Evolutionary conservation across 2,329 filamentous ascomycete species (phyloP).

Genomic region (Talaromyces sp.): DNA sequence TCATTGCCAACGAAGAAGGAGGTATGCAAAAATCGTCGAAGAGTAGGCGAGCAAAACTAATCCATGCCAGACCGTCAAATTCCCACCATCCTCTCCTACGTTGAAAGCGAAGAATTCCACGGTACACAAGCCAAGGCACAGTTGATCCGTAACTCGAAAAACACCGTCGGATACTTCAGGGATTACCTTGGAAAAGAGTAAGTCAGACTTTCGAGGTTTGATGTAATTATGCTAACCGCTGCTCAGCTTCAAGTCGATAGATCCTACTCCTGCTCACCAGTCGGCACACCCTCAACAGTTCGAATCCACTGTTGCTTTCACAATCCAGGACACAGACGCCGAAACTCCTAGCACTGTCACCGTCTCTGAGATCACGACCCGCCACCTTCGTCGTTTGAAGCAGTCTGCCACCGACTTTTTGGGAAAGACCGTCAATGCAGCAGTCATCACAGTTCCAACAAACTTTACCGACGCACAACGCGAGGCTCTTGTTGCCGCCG

Average conservation of each 20-base stretch:
- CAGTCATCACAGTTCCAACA: conserved; percentile 89
- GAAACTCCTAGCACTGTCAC: conserved; percentile 67
- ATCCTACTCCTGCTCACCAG: conserved; percentile 89
- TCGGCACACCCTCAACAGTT: conserved; percentile 82
- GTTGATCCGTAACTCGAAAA: conserved; percentile 84
- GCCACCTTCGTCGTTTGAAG: conserved; percentile 78
- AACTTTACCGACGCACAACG: conserved; percentile 89
- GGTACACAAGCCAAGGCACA: conserved; percentile 93
- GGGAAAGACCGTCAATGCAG: conserved; percentile 89
- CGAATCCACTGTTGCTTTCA: conserved; percentile 72
- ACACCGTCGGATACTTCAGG: conserved; percentile 93
- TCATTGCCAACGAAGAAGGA: conserved; percentile 98
- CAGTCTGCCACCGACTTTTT: conserved; percentile 86
- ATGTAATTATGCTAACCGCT: conserved; percentile 18
- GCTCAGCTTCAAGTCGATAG: conserved; percentile 80
- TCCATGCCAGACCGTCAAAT: conserved; percentile 81
- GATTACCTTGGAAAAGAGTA: conserved; percentile 95
- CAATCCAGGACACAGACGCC: conserved; percentile 70
- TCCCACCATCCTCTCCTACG: conserved; percentile 88
- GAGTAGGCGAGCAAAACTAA: not conserved
- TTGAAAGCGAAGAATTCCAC: conserved; percentile 94
- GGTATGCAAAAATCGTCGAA: conserved; percentile 53
- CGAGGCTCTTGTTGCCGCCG: conserved; percentile 71
- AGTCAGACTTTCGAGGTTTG: conserved; percentile 1
- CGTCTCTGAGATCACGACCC: conserved; percentile 76